Percentiles rank a stretch among this genome's conserved stretches.
phyloP scores from a whole-genome alignment of 305 asterid species.

The Solanum hybrid region DNA sequence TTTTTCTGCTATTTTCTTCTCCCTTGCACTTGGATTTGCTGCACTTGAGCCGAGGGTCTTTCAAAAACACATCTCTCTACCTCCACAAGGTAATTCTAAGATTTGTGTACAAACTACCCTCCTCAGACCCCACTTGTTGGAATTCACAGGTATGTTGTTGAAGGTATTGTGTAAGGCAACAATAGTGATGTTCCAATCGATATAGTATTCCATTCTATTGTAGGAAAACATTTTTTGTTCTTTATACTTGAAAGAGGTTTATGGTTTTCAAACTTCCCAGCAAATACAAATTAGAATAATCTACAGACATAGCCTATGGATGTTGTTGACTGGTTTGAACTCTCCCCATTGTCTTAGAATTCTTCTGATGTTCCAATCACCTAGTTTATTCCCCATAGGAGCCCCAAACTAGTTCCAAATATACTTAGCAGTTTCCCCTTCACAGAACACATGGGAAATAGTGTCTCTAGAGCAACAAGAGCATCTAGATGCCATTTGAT shows the following conservation, averaged over 20 bases:
- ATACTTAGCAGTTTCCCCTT: not conserved
- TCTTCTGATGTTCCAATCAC: not conserved
- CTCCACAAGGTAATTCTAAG: not conserved
- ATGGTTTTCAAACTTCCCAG: not conserved
- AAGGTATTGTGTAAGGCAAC: not conserved
- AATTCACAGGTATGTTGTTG: not conserved
- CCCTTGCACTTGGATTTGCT: not conserved
- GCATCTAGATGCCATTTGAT: not conserved
- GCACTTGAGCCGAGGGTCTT: not conserved
- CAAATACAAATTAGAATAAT: not conserved
- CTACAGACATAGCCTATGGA: not conserved
- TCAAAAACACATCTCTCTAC: no score
- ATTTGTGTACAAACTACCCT: not conserved
- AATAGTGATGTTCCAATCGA: not conserved
- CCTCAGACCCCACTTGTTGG: not conserved
- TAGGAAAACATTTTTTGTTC: not conserved
- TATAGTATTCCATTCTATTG: not conserved
- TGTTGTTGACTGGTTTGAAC: not conserved
- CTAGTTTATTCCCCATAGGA: not conserved
- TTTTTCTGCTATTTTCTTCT: not conserved
- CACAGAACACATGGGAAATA: not conserved
- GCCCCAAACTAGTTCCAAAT: not conserved
- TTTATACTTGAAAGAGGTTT: not conserved
- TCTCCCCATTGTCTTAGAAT: not conserved
- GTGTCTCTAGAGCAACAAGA: not conserved